Evolutionary conservation across 306 rosid species (phyloP), one percentile per base, ranked within the genome.

Genomic region (Sicyos edulis): DNA sequence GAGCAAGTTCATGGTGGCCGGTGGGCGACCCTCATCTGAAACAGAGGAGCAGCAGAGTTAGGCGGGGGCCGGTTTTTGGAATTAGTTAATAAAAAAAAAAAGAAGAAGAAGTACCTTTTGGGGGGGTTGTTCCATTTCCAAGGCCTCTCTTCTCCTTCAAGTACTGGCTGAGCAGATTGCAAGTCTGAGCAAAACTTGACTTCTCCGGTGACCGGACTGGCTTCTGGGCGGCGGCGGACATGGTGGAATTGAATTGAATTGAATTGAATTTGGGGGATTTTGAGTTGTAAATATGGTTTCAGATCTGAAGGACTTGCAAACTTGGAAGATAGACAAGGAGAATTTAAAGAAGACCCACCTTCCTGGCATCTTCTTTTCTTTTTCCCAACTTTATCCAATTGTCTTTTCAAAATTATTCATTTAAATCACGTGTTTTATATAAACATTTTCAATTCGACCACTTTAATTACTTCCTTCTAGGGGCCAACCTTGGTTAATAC

Each of bases 71-170:
- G 3, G 1, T 19, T n/a, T 15, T n/a, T 15, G n/a, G 73, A 47
- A 47, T 50, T 24, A 47, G 10, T 20, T 22, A 49, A 7, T 10
- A 32, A 4, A 32, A 4, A 32, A 32, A 32, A 32, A 32, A 54
- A 26, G 53, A 16, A 71, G 7, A 10, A 1, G 17, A 52, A 26
- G 32, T 71, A 71, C 74, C 62, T 71, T 71, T 71, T 17, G 74
- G 58, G 9, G 72, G 50, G 47, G 19, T 40, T n/a, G n/a, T n/a
- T n/a, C n/a, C n/a, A 11, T 80, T 56, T 34, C 40, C 84, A 69
- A 84, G 78, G 74, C 52, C 74, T 37, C 95, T 82, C 77, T 84
- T 88, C 78, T 90, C 96, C 88, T 86, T 92, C 96, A 92, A 72
- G 70, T 79, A 82, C 65, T 83, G 88, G 78, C 93, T 86, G 75